phyloP scores from a whole-genome alignment of 148 eudicot species.

The Agrostemma githago region DNA sequence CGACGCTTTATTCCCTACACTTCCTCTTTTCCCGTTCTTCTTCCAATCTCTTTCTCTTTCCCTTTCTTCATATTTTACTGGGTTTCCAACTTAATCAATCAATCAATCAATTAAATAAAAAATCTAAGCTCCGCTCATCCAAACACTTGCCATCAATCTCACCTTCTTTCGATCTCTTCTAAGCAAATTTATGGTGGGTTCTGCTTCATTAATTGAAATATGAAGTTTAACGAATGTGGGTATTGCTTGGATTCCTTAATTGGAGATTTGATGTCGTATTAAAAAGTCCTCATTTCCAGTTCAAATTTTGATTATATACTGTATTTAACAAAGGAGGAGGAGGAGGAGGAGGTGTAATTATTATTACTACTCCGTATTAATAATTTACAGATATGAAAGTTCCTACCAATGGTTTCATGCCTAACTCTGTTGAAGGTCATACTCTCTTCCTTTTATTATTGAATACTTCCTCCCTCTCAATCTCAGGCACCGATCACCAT shows the following conservation, averaged over 20 bases:
- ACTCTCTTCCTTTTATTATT: background rate
- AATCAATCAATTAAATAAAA: too few relatives aligned
- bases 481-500: too few relatives aligned
- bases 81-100: background rate
- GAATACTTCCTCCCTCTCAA: too few relatives aligned
- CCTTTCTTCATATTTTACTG: background rate
- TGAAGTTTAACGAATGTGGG: constrained; percentile 10
- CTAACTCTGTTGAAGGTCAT: constrained; percentile 39
- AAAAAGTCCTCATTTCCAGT: too few relatives aligned
- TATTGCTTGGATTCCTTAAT: background rate
- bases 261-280: background rate
- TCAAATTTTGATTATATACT: background rate
- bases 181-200: background rate
- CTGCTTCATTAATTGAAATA: background rate
- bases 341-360: too few relatives aligned
- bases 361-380: too few relatives aligned
- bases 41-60: background rate
- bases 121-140: background rate
- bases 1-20: constrained; percentile 23
- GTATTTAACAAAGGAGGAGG: too few relatives aligned
- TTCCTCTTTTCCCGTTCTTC: background rate
- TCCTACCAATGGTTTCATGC: constrained; percentile 59
- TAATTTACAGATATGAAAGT: constrained; percentile 48
- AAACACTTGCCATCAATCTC: background rate
- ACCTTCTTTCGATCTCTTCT: too few relatives aligned